Conservation (phyloP, 2,329 filamentous ascomycete genomes). For the Xylariaceae sp. region DNA sequence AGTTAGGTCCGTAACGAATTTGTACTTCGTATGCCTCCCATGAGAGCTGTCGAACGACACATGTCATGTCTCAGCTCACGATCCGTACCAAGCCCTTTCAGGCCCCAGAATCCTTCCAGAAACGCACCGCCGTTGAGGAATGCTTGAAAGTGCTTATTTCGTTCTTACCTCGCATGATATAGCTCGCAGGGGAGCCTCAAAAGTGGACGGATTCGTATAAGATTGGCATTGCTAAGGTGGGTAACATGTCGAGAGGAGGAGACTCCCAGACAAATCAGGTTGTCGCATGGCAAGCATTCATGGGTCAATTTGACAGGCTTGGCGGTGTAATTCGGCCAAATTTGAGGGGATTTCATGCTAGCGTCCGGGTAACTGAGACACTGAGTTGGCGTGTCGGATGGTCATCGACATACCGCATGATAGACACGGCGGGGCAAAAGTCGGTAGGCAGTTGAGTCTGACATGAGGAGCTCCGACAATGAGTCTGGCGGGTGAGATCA, state of each 20-base stretch:
- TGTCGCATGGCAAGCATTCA: too few species aligned
- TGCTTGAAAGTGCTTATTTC: not conserved
- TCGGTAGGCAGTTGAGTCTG: not conserved
- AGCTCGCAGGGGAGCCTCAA: not conserved
- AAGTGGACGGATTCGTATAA: too few species aligned
- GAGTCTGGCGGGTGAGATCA: not conserved
- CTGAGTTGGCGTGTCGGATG: not conserved
- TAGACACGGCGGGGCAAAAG: not conserved
- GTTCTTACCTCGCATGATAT: not conserved
- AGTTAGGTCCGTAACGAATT: too few species aligned
- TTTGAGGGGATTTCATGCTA: too few species aligned
- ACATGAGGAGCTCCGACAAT: not conserved
- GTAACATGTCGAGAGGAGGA: too few species aligned
- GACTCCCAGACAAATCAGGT: too few species aligned
- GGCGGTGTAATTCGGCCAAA: too few species aligned
- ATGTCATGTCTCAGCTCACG: not conserved
- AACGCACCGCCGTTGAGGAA: not conserved
- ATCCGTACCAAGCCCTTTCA: not conserved
- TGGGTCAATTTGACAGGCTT: too few species aligned
- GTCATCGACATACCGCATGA: not conserved
- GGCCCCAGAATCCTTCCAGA: not conserved
- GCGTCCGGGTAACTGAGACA: too few species aligned
- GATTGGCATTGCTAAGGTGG: too few species aligned
- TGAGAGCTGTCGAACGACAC: too few species aligned
- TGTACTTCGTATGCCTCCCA: too few species aligned